Evolutionary conservation across 2,329 filamentous ascomycete species (phyloP).

Genomic region (Mollisia scopiformis): DNA sequence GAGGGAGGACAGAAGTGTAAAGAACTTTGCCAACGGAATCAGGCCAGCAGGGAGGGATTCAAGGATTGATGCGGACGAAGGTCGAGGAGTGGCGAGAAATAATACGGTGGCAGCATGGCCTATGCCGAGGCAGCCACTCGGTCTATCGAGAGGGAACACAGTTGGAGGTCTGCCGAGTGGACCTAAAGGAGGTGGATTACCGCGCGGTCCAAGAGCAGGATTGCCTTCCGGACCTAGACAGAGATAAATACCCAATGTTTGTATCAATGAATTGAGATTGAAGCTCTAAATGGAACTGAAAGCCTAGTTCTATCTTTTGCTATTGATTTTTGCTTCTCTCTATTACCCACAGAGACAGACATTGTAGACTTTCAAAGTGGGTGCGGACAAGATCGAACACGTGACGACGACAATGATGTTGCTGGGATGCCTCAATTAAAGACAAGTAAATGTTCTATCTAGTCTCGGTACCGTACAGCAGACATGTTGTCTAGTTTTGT

Average conservation of each 20-base stretch:
- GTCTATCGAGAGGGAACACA: not conserved
- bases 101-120: not conserved
- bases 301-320: no score
- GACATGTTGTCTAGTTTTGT: no score
- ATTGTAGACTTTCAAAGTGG: no score
- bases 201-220: slow-evolving; percentile 7
- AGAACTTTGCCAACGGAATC: not conserved
- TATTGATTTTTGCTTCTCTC: not conserved
- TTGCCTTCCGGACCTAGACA: slow-evolving; percentile 6
- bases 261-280: not conserved
- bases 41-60: not conserved
- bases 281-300: no score
- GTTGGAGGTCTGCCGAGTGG: slow-evolving; percentile 9
- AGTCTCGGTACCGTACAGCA: no score
- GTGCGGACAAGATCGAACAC: no score
- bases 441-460: no score
- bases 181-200: slow-evolving; percentile 10
- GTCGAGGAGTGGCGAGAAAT: not conserved
- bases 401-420: no score
- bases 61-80: not conserved
- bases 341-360: no score
- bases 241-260: not conserved
- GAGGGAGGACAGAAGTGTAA: no score
- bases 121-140: not conserved
- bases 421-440: no score